These are phyloP conservation scores for Corynespora cassiicola DNA, from an alignment of 2,329 filamentous ascomycete species.

Conservation along the genomic window DNA sequence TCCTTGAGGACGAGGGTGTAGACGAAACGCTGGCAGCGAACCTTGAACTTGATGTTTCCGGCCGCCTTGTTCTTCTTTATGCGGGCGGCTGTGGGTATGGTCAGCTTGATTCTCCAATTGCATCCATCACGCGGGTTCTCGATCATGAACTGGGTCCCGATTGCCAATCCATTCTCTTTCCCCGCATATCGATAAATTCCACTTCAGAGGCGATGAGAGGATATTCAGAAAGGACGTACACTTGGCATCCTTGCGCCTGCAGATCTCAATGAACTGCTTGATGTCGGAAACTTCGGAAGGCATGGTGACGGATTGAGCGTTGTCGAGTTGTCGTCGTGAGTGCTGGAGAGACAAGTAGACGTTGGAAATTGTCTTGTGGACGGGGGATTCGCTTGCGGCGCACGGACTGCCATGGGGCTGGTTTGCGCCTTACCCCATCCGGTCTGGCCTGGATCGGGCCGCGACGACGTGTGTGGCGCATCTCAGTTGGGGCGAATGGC, in stretches of 20 bases:
- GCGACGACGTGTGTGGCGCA: conserved; percentile 36
- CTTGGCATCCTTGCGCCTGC: conserved; percentile 98
- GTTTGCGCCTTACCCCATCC: conserved; percentile 18
- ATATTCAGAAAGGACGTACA: conserved; percentile 85
- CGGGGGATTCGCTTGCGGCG: conserved; percentile 40
- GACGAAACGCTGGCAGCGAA: conserved; percentile 94
- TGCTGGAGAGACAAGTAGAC: too few species aligned
- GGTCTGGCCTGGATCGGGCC: conserved; percentile 21
- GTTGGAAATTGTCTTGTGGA: conserved; percentile 36
- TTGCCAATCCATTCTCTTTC: not conserved
- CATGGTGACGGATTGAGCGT: conserved; percentile 75
- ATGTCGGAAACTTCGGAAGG: conserved; percentile 98
- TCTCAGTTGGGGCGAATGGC: too few species aligned
- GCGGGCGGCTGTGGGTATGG: conserved; percentile 53
- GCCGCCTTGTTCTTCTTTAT: conserved; percentile 88
- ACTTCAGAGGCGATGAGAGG: conserved; percentile 7
- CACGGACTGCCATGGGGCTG: conserved; percentile 37
- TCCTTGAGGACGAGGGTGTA: conserved; percentile 99
- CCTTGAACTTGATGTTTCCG: conserved; percentile 99
- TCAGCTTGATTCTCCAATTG: conserved; percentile 1
- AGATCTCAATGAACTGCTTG: conserved; percentile 99
- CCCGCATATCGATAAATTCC: not conserved
- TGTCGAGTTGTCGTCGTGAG: conserved; percentile 14
- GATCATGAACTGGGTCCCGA: too few species aligned
- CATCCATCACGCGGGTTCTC: too few species aligned